Base-by-base conservation (phyloP, 2,329 filamentous ascomycete genomes). In the Emergomyces orientalis region DNA sequence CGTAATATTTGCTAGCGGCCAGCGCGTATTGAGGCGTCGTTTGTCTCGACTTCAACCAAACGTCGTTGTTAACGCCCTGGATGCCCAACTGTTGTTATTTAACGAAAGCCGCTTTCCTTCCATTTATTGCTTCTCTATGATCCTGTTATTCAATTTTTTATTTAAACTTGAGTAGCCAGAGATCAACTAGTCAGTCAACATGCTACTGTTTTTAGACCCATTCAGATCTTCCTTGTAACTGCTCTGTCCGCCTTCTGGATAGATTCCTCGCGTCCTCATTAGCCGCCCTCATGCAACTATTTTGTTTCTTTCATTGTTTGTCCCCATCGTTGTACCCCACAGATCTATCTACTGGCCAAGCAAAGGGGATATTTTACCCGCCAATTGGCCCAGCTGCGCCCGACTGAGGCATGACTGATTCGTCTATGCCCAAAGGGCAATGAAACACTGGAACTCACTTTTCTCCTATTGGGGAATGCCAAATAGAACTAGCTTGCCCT, bases 41-140 rank as follows among this genome's bases (percentile, higher is more conserved):
- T 37, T 47, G 56, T 59, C 14, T 47, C 56, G 45, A 56, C 17
- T 39, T 30, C 17, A 11, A 9, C 34, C 56, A 45, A 30, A 17
- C 14, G 32, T n/a, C 14, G 41, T 59, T 47, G 27, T 59, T 47
- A 14, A 59, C 39, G 56, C 56, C 56, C 56, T 59, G 39, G 56
- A 45, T 59, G 56, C 56, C 56, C 56, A 59, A 47, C 56, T 37
- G 25, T 27, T 39, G 22, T 37, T 7, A 41, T 45, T 49, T 49
- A 22, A 27, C 22, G 13, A 49, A 9, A 49, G 27, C 14, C 3
- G 22, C 11, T 49, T 25, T 22, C 25, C 5, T 22, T 27, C 11
- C 45, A 27, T 17, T 25, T 5, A 9, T 9, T 39, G 3, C 11
- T 43, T 17, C 6, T 25, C 37, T 27, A 37, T 41, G 27, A 19